Conservation (phyloP, 768 basidiomycete species). For the Dioszegia hungarica region DNA sequence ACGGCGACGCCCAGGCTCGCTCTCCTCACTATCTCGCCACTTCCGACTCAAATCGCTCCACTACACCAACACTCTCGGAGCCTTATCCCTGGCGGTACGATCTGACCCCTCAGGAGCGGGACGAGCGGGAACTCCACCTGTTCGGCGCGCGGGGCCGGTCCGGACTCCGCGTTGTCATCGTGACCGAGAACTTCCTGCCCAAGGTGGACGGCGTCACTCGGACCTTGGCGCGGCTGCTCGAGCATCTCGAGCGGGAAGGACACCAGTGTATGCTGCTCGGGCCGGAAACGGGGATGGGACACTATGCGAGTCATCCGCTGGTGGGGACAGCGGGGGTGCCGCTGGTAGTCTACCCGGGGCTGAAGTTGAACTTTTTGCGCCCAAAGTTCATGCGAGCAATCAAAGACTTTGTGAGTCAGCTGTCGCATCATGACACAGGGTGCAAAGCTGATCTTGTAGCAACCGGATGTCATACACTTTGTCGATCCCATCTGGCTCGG, state of each 20-base stretch:
- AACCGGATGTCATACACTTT: constrained; percentile 53
- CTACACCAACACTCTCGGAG: neutral
- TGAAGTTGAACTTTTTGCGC: constrained; percentile 53
- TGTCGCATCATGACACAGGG: neutral
- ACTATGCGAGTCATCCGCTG: constrained; percentile 52
- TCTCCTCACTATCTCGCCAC: no score
- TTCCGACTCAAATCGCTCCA: no score
- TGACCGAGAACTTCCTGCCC: constrained; percentile 52
- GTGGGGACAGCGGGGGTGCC: constrained; percentile 52
- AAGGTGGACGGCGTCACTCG: constrained; percentile 54
- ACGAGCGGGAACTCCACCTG: constrained; percentile 30
- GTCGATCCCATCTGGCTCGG: constrained; percentile 56
- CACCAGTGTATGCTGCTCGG: constrained; percentile 53
- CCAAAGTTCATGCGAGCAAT: constrained; percentile 50
- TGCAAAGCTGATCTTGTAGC: constrained; percentile 21
- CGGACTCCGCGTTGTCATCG: constrained; percentile 45
- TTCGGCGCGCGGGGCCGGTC: constrained; percentile 22
- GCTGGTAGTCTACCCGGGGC: constrained; percentile 51
- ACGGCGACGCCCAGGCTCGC: neutral
- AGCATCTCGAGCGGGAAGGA: constrained; percentile 51
- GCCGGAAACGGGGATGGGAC: constrained; percentile 49
- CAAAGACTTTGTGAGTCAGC: constrained; percentile 41
- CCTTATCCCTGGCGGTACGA: constrained; percentile 20
- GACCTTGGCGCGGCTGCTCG: constrained; percentile 52
- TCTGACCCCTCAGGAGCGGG: constrained; percentile 26